Base-by-base conservation (phyloP, 2,329 filamentous ascomycete genomes). In the Colletotrichum liaoningense region DNA sequence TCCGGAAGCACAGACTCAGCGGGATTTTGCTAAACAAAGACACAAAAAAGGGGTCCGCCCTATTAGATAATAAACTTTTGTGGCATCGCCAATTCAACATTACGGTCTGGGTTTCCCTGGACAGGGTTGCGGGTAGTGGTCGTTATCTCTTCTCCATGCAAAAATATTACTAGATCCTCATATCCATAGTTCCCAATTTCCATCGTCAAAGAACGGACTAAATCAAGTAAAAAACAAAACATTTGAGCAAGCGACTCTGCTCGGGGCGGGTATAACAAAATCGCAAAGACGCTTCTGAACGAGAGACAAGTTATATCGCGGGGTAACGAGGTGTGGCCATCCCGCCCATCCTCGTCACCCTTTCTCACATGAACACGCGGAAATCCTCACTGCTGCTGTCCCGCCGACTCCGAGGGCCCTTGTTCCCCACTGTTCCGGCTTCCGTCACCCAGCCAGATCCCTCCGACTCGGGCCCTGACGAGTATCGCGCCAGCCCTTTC, bases 361-460 rank as follows among this genome's bases (percentile, higher is more conserved):
- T 9, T 49, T 49, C 58, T 67, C 59, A 75, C 63, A 75, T 75
- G 71, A 69, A 75, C 60, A 75, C 73, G 42, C 70, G 66, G 55
- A 67, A 75, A 63, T 75, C 73, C 38, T 74, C 72, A 42, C 57
- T 69, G 49, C 73, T 69, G 60, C 26, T 57, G 42, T 49, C 42
- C 49, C 63, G 33, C 63, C 68, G 64, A 54, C 68, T 69, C 24
- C 38, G 59, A 64, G 64, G 64, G 35, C 58, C 65, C 56, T 42
- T 64, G 28, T 66, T 66, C 62, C 64, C 68, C 64, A 63, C 42
- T 22, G 73, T 67, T 19, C 69, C 73, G 28, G 63, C 59, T 38
- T 76, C 74, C 11, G 74, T 76, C 62, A 70, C 63, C 74, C 74
- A 76, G 60, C 67, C 74, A 14, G 73, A 75, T 16, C 46, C 55